phyloP scores from a whole-genome alignment of 2,329 filamentous ascomycete genomes.

The Stagonosporopsis vannaccii region DNA sequence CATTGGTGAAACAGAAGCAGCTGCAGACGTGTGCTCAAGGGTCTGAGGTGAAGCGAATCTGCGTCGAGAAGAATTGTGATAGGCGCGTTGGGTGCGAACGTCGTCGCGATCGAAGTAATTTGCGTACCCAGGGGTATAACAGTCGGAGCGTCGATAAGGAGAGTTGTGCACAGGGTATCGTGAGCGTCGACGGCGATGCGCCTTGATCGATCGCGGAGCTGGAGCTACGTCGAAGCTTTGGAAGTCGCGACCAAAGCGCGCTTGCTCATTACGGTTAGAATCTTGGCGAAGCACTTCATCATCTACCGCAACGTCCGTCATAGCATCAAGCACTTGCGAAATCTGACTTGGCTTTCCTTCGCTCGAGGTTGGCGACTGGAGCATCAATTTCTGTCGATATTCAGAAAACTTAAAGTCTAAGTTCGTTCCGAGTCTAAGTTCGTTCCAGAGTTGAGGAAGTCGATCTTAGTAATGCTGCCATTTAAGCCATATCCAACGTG shows the following conservation, averaged over 20 bases:
- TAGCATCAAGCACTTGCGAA: not conserved
- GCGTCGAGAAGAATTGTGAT: conserved; percentile 13
- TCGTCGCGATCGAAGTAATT: conserved; percentile 11
- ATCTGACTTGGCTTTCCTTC: not conserved
- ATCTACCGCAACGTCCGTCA: conserved; percentile 3
- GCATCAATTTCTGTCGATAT: not conserved
- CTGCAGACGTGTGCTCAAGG: conserved; percentile 20
- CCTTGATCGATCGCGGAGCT: conserved; percentile 23
- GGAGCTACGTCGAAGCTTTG: conserved; percentile 25
- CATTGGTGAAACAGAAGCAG: conserved; percentile 30
- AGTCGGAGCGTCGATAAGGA: conserved; percentile 7
- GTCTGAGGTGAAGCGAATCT: conserved; percentile 18
- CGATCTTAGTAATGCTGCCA: not conserved
- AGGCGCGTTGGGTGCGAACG: conserved; percentile 13
- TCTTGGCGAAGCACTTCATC: conserved; percentile 1
- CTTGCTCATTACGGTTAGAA: conserved; percentile 24
- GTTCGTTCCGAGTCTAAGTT: conserved; percentile 4
- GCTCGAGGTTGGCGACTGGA: not conserved
- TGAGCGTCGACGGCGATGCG: conserved; percentile 24
- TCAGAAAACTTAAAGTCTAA: conserved; percentile 10
- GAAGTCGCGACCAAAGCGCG: conserved; percentile 22
- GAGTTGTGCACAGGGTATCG: conserved; percentile 11
- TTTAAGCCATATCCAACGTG: not conserved
- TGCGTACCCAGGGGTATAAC: conserved; percentile 1
- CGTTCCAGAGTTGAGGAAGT: conserved; percentile 14